Percentiles rank a stretch among this genome's conserved stretches.
Conservation (phyloP, 2,329 filamentous ascomycete genomes). For the Zymoseptoria crescenta region DNA sequence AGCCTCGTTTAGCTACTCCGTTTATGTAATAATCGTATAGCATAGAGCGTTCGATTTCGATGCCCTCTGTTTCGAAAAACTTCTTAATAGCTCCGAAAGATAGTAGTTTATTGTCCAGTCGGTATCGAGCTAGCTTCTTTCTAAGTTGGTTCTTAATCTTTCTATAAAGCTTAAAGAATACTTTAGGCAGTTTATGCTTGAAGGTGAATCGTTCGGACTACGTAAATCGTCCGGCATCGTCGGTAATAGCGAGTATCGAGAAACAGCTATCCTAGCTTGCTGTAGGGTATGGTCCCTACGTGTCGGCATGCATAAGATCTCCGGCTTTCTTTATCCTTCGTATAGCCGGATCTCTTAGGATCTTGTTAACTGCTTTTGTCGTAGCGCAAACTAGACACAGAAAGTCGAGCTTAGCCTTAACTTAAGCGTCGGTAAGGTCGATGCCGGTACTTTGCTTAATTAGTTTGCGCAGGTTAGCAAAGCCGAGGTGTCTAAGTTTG, state of each 20-base stretch:
- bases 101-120: constrained; percentile 1
- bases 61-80: background rate
- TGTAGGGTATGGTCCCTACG: background rate
- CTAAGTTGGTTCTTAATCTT: background rate
- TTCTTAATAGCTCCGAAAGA: background rate
- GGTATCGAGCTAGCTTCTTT: background rate
- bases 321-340: background rate
- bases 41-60: background rate
- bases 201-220: background rate
- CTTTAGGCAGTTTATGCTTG: background rate
- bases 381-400: background rate
- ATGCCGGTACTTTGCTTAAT: constrained; percentile 1
- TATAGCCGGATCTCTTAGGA: background rate
- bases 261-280: background rate
- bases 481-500: constrained; percentile 1
- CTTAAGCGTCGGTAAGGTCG: background rate
- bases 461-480: background rate
- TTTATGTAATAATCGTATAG: constrained; percentile 1
- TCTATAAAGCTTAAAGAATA: background rate
- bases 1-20: background rate
- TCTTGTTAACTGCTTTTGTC: background rate
- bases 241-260: background rate
- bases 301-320: background rate
- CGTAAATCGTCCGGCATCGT: background rate
- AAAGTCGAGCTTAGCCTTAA: constrained; percentile 1